phyloP scores from a whole-genome alignment of 345 rosid species.

The Eutrema yunnanense region DNA sequence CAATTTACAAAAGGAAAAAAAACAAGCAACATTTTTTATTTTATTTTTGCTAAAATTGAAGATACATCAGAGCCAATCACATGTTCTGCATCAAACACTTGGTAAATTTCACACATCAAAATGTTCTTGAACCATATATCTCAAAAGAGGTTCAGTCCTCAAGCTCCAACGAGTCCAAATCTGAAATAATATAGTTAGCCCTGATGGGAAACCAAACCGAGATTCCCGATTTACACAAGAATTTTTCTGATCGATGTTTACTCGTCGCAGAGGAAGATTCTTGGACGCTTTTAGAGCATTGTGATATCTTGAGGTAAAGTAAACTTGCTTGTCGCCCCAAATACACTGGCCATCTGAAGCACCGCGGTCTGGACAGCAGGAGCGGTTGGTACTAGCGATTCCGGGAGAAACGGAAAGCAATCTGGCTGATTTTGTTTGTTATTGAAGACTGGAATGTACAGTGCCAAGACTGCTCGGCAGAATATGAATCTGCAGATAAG shows the following conservation, averaged over 20 bases:
- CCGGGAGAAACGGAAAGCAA: conserved; percentile 72
- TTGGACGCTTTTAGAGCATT: conserved; percentile 12
- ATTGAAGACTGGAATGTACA: conserved; percentile 40
- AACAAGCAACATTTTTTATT: not conserved
- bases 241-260: not conserved
- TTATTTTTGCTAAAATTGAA: not conserved
- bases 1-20: not conserved
- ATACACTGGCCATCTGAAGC: conserved; percentile 53
- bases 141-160: conserved; percentile 3
- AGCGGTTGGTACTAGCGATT: conserved; percentile 39
- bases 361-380: conserved; percentile 41
- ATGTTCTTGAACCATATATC: conserved; percentile 5
- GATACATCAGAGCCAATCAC: conserved; percentile 10
- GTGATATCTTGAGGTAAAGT: conserved; percentile 40
- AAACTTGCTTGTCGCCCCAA: conserved; percentile 54
- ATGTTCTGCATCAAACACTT: not conserved
- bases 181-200: not conserved
- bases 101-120: not conserved
- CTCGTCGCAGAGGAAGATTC: conserved; percentile 15
- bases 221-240: conserved; percentile 10
- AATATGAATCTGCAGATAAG: conserved; percentile 61
- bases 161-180: conserved; percentile 4
- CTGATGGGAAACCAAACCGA: conserved; percentile 11
- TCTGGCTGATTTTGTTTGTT: conserved; percentile 67
- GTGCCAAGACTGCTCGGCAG: conserved; percentile 62